phyloP scores from a whole-genome alignment of 1,284 basidiomycete genomes.

The Ceratorhiza oryzae-sativae region DNA sequence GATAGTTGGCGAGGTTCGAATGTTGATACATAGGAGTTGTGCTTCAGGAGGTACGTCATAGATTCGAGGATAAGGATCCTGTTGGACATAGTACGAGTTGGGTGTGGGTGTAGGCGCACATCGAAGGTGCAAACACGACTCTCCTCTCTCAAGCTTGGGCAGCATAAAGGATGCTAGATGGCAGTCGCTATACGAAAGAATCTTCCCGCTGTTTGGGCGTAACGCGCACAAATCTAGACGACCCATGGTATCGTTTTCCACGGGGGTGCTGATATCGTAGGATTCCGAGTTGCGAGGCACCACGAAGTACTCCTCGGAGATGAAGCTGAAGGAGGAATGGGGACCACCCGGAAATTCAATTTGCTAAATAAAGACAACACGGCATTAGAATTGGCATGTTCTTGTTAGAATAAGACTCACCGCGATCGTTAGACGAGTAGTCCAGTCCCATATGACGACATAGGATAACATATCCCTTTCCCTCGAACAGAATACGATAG shows the following conservation, averaged over 20 bases:
- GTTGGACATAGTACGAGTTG: neutral
- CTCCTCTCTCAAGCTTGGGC: neutral
- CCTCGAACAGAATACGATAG: slow-evolving; percentile 14
- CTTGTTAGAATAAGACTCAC: neutral
- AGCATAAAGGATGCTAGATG: slow-evolving; percentile 12
- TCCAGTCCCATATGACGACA: slow-evolving; percentile 34
- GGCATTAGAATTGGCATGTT: neutral
- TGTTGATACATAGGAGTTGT: slow-evolving; percentile 16
- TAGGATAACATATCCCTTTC: neutral
- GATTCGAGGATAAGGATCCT: neutral
- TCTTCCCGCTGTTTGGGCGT: neutral
- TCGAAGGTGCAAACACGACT: slow-evolving; percentile 8
- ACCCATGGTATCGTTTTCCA: neutral
- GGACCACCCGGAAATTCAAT: slow-evolving; percentile 2
- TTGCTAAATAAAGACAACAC: neutral
- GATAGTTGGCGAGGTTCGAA: neutral
- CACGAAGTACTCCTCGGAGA: slow-evolving; percentile 19
- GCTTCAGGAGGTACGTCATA: slow-evolving; percentile 3
- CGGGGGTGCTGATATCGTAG: neutral
- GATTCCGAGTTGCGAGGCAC: slow-evolving; percentile 15
- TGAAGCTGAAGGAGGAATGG: slow-evolving; percentile 5
- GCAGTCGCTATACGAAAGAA: neutral
- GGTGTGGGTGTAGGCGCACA: slow-evolving; percentile 11
- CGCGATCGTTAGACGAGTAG: neutral
- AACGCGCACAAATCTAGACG: neutral